Base-by-base conservation (phyloP, 2,329 filamentous ascomycete species). In the Amylocarpus encephaloides region DNA sequence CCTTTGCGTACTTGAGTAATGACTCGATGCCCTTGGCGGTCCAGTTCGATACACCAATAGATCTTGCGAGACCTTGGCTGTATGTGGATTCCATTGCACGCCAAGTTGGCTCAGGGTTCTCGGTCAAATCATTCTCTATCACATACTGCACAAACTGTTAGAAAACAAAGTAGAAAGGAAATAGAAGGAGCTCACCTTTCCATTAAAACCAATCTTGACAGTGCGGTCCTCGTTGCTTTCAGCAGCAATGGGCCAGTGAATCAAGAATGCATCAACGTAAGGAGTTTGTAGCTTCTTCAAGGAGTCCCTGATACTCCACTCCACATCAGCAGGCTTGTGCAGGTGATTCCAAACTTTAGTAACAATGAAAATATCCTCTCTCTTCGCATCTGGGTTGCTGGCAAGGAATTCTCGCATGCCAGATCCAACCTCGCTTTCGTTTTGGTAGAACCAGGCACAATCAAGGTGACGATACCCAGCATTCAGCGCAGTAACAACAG, bases 321-420 rank as follows among this genome's bases (percentile, higher is more conserved):
- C 82, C 13, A 82, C 82, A 13, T 83, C 77, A 34, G 78, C 80
- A 4, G 62, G 62, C 67, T 73, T 57, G 68, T 86, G 84, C 70
- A 86, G 88, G 46, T 86, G 88, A 63, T 83, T 83, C 88, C 88
- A 94, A 34, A 91, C 78, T 76, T 95, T 94, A 62, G 83, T 88
- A 48, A 88, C 86, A 52, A 94, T 80, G 70, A 93, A 94, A 54
- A 94, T 71, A 51, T 94, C 86, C 66, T 86, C 79, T 54, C 88
- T 79, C 76, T 84, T 86, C 53, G 79, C 74, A 16, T 85, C 85
- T 5, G 80, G 71, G 51, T 64, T 62, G 29, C 42, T 38, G 30
- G 73, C 74, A 55, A 93, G 81, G 26, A 86, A 88, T 50, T 87
- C 83, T 64, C 80, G 79, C 50, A 94, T 77, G 11, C 86, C 89